Evolutionary conservation across 2,329 filamentous ascomycete species (phyloP).

Genomic region (Epichloe brachyelytri): DNA sequence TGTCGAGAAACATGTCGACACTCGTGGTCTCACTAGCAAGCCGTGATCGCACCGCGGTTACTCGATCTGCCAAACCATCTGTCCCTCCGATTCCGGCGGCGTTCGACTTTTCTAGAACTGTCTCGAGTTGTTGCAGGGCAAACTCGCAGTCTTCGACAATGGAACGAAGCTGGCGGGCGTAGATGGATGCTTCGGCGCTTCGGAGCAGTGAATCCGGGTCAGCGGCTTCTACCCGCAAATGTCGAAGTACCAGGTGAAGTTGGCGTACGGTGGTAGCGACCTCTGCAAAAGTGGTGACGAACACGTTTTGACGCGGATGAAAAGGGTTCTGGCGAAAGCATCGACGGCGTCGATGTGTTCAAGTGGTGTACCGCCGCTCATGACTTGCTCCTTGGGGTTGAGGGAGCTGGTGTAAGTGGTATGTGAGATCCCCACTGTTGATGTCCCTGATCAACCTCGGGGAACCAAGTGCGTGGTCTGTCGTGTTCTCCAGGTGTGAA

Average conservation of each 20-base stretch:
- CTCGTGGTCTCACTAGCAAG: constrained; percentile 38
- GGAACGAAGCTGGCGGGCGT: constrained; percentile 34
- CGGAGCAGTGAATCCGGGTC: constrained; percentile 44
- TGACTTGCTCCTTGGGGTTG: constrained; percentile 10
- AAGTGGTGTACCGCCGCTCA: constrained; percentile 21
- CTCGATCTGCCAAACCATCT: constrained; percentile 22
- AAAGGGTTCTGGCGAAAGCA: constrained; percentile 41
- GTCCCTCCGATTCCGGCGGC: constrained; percentile 16
- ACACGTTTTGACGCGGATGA: constrained; percentile 34
- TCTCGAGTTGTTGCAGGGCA: constrained; percentile 41
- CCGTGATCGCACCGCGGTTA: constrained; percentile 31
- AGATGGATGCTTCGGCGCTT: constrained; percentile 27
- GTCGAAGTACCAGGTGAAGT: constrained; percentile 42
- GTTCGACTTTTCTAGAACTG: constrained; percentile 35
- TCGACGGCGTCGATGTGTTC: constrained; percentile 42
- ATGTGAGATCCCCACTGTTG: background rate
- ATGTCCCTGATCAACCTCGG: background rate
- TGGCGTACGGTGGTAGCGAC: constrained; percentile 36
- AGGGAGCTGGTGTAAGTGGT: background rate
- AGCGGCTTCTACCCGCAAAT: constrained; percentile 44
- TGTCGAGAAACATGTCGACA: constrained; percentile 44
- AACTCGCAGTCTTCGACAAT: constrained; percentile 43
- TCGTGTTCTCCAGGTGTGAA: background rate
- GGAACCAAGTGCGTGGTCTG: background rate
- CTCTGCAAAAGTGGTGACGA: constrained; percentile 35